A percentile compares a stretch with the other conserved stretches of the same genome.
These are phyloP conservation scores for Pisolithus microcarpus DNA, from an alignment of 768 basidiomycete genomes.

Conservation along the genomic window DNA sequence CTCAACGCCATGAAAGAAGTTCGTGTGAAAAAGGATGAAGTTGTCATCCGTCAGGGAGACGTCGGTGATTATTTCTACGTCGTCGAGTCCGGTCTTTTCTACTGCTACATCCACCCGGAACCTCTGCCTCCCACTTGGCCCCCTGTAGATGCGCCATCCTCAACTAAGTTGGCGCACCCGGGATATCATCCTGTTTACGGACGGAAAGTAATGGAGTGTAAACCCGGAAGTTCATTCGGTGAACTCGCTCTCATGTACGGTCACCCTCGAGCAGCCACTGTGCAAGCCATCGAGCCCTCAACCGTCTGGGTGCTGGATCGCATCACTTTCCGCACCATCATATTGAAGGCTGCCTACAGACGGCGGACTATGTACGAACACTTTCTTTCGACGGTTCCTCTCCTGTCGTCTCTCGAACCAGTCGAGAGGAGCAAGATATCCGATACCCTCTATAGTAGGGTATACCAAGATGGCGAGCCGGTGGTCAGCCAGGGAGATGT, in stretches of 20 bases:
- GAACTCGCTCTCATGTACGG: slow-evolving; percentile 98
- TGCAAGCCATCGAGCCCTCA: slow-evolving; percentile 73
- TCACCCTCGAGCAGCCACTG: slow-evolving; percentile 91
- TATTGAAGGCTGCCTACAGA: slow-evolving; percentile 85
- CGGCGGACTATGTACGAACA: slow-evolving; percentile 94
- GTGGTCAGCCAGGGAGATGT: slow-evolving; percentile 92
- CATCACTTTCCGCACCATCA: slow-evolving; percentile 96
- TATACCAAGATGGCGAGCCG: slow-evolving; percentile 76
- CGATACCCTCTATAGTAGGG: slow-evolving; percentile 82
- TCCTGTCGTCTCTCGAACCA: slow-evolving; percentile 78
- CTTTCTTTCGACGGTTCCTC: slow-evolving; percentile 85
- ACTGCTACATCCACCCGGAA: slow-evolving; percentile 74
- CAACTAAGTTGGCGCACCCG: slow-evolving; percentile 53
- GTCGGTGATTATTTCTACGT: slow-evolving; percentile 98
- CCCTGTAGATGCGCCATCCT: slow-evolving; percentile 31
- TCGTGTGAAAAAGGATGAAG: slow-evolving; percentile 59
- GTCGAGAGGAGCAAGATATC: slow-evolving; percentile 95
- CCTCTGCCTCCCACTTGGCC: slow-evolving; percentile 55
- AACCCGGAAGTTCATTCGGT: slow-evolving; percentile 82
- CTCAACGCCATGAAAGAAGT: slow-evolving; percentile 94
- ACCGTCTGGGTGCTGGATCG: slow-evolving; percentile 95
- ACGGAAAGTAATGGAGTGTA: slow-evolving; percentile 78
- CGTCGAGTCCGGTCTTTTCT: slow-evolving; percentile 80
- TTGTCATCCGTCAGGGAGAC: slow-evolving; percentile 96
- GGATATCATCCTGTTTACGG: slow-evolving; percentile 68